Percentiles rank a stretch among this genome's conserved stretches.
Evolutionary conservation across 345 rosid genomes (phyloP).

Genomic region (Euphorbia peplus): DNA sequence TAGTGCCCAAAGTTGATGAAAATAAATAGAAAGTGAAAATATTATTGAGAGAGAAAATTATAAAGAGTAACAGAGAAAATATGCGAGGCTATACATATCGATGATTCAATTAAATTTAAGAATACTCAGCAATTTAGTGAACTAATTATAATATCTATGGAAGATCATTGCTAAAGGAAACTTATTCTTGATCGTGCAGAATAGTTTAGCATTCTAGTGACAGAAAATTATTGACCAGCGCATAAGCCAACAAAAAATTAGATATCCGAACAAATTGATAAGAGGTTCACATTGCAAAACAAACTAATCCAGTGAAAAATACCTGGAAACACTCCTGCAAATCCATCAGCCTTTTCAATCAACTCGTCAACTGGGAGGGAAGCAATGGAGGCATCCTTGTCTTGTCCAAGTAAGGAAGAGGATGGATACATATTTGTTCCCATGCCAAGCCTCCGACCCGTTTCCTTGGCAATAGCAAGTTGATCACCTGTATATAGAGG

Average conservation of each 20-base stretch:
- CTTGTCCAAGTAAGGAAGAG: conserved; percentile 78
- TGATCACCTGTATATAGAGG: conserved; percentile 63
- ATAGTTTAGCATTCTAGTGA: too few species aligned
- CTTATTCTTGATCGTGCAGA: too few species aligned
- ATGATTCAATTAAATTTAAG: too few species aligned
- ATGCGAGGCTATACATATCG: too few species aligned
- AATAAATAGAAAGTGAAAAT: background rate
- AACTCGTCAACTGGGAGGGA: conserved; percentile 81
- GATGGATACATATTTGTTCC: conserved; percentile 97
- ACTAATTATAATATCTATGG: too few species aligned
- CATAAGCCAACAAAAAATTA: background rate
- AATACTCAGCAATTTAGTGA: too few species aligned
- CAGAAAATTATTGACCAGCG: background rate
- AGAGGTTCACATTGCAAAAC: background rate
- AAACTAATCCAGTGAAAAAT: background rate
- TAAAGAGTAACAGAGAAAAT: too few species aligned
- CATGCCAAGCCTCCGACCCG: conserved; percentile 95
- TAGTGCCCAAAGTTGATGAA: background rate
- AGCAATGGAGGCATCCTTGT: conserved; percentile 75
- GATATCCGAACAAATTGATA: background rate
- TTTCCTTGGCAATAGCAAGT: conserved; percentile 92
- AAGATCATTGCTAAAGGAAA: background rate
- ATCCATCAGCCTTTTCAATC: conserved; percentile 95
- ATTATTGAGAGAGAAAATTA: too few species aligned
- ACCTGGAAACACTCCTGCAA: conserved; percentile 96